Base-by-base conservation (phyloP, 1,139 yeast genomes). In the Eremothecium gossypii region DNA sequence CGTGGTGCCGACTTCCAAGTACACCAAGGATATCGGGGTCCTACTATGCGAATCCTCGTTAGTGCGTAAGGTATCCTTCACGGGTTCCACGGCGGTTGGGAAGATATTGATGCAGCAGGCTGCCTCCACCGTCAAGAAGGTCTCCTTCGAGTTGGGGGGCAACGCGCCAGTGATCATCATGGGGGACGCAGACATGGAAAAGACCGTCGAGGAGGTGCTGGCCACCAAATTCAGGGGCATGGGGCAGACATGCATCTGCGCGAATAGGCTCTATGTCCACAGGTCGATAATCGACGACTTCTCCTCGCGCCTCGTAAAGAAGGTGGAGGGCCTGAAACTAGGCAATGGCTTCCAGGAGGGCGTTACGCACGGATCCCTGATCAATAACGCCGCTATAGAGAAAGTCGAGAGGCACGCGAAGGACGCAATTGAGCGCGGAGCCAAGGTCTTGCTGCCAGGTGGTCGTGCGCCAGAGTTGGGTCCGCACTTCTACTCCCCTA, bases 101-200 rank as follows among this genome's bases (percentile, higher is more conserved):
- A 80, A 82, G 63, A 61, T 84, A 38, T 71, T 87, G 53, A 83
- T 85, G 93, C 60, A 68, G 38, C 95, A 85, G 63, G 72, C 87
- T 7, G 68, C 95, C 1, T 68, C 79, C 2, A 81, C 94, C 7
- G 69, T 87, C 58, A 89, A 89, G 65, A 87, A 87, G 60, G 68
- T 84, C 34, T 82, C 94, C 0, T 74, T 89, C 59, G 96, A 89
- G 65, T 70, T 87, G 41, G 97, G 97, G 37, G 97, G 96, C 34
- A 89, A 87, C 61, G 95, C 96, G 3, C 96, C 96, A 12, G 79
- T 86, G 51, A 80, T 87, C 48, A 87, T 86, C 8, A 86, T 86
- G 64, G 83, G 78, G 26, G 96, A 86, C 60, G 91, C 86, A 7
- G 81, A 84, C 53, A 51, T 87, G 29, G 89, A 83, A 46, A 68